Evolutionary conservation across 495 filamentous ascomycete species (phyloP).

Genomic region (Penicillium pulvis): DNA sequence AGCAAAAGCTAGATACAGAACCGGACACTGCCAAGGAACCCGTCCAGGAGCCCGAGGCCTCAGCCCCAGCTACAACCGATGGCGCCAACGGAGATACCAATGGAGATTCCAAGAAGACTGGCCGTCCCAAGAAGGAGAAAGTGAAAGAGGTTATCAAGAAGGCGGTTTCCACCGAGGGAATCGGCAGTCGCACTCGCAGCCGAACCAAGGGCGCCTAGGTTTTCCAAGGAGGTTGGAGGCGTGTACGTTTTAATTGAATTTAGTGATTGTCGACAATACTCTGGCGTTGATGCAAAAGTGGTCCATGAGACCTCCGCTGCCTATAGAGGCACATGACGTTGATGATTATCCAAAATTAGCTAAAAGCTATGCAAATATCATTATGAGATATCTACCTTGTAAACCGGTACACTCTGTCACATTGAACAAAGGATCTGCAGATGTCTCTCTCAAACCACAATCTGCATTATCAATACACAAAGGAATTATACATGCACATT

Average conservation of each 20-base stretch:
- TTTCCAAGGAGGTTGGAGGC: neutral
- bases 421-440: too few relatives aligned
- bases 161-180: slow-evolving; percentile 35
- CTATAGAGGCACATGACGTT: neutral
- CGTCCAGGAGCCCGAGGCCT: slow-evolving; percentile 19
- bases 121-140: slow-evolving; percentile 41
- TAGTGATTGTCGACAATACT: neutral
- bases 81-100: slow-evolving; percentile 6
- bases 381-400: neutral
- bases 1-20: neutral
- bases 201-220: slow-evolving; percentile 36
- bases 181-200: slow-evolving; percentile 46
- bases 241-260: neutral
- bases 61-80: slow-evolving; percentile 10
- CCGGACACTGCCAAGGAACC: slow-evolving; percentile 12
- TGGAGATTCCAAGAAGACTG: slow-evolving; percentile 33
- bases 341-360: neutral
- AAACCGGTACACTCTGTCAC: neutral
- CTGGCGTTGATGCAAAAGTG: neutral
- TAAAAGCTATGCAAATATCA: neutral
- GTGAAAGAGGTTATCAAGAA: slow-evolving; percentile 36
- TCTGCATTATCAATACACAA: too few relatives aligned
- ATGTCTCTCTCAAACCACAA: too few relatives aligned
- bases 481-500: too few relatives aligned
- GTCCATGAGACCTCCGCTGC: neutral